Evolutionary conservation across 2,329 filamentous ascomycete genomes (phyloP).

Genomic region (Fusarium sp.): DNA sequence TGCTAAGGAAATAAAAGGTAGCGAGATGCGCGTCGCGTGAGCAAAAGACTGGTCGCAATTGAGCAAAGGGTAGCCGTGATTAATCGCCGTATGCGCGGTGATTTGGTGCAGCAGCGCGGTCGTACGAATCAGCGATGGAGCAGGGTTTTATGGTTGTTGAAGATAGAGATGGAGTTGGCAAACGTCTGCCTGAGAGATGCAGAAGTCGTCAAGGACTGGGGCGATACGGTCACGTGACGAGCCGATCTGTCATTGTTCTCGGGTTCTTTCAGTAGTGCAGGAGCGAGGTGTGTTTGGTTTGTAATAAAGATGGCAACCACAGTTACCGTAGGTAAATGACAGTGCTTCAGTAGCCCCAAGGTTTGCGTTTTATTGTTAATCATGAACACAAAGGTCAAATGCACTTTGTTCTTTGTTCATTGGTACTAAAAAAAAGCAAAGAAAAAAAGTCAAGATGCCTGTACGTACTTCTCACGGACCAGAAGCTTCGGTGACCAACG

Average conservation of each 20-base stretch:
- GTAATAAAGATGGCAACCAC: constrained; percentile 8
- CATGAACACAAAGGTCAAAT: neutral
- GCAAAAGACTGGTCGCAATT: constrained; percentile 32
- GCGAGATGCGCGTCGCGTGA: constrained; percentile 45
- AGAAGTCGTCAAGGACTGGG: constrained; percentile 47
- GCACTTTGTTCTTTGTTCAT: constrained; percentile 13
- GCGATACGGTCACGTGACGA: constrained; percentile 44
- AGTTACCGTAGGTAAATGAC: neutral
- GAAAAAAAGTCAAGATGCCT: neutral
- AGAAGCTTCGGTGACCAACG: constrained; percentile 37
- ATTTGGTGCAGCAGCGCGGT: constrained; percentile 32
- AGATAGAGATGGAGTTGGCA: constrained; percentile 42
- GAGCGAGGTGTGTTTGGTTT: constrained; percentile 9
- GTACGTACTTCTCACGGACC: constrained; percentile 22
- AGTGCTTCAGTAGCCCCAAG: neutral
- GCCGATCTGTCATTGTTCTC: constrained; percentile 18
- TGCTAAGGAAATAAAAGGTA: constrained; percentile 15
- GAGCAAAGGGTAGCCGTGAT: constrained; percentile 6
- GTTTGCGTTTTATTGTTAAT: constrained; percentile 11
- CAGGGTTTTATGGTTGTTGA: constrained; percentile 39
- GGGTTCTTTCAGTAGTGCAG: neutral
- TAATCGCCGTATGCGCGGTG: constrained; percentile 24
- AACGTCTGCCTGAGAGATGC: constrained; percentile 44
- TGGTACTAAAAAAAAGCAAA: neutral
- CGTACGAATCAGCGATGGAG: constrained; percentile 33